These are phyloP conservation scores for Citrus hindsii DNA, from an alignment of 345 rosid species.

Conservation along the genomic window DNA sequence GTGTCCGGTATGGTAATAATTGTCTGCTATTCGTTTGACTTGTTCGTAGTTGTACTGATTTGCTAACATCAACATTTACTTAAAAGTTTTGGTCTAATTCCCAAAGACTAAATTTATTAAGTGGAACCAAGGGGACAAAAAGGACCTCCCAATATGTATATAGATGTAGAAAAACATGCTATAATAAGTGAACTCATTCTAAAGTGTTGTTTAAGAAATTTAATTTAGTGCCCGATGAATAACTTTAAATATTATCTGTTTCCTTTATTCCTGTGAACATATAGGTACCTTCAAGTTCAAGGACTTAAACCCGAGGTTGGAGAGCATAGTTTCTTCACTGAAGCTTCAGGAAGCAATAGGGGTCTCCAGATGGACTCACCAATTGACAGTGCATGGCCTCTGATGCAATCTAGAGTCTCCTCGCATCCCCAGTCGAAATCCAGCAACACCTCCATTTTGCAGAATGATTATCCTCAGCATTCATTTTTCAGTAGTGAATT, in stretches of 20 bases:
- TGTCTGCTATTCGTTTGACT: background rate
- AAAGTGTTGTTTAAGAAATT: background rate
- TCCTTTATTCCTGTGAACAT: background rate
- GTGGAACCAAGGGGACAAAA: background rate
- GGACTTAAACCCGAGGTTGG: conserved; percentile 40
- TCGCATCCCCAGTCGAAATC: conserved; percentile 26
- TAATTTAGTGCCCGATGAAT: background rate
- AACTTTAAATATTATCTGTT: background rate
- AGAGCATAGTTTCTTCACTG: conserved; percentile 42
- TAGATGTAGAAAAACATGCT: background rate
- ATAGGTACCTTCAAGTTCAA: conserved; percentile 47
- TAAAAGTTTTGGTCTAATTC: background rate
- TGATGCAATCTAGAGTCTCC: conserved; percentile 39
- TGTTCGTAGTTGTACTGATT: background rate
- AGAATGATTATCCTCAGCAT: conserved; percentile 33
- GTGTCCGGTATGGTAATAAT: background rate
- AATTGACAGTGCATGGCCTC: conserved; percentile 37
- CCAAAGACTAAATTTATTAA: background rate
- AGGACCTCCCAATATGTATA: background rate
- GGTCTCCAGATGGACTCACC: conserved; percentile 29
- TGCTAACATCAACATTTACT: background rate
- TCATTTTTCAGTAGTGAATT: conserved; percentile 26
- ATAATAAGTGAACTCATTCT: background rate
- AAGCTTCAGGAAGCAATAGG: conserved; percentile 40
- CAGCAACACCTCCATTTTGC: conserved; percentile 22